Conservation (phyloP, 2,329 filamentous ascomycete species). For the Nothopassalora personata region DNA sequence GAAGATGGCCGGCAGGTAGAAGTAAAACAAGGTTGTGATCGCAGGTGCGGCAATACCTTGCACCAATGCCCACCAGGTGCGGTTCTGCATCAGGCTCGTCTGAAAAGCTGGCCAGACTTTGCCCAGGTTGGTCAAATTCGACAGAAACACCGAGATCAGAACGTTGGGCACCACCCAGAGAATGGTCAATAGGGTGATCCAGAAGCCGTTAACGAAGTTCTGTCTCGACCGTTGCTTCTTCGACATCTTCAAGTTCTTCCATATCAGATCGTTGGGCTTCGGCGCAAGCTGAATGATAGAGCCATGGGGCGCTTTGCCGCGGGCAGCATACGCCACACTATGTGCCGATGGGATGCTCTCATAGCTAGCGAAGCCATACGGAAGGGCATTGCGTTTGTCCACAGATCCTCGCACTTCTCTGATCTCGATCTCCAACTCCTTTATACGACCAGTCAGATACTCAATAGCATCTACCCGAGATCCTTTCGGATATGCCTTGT, state of each 20-base stretch:
- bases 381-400: slow-evolving; percentile 80
- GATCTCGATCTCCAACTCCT: slow-evolving; percentile 74
- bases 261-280: slow-evolving; percentile 86
- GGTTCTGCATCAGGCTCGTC: slow-evolving; percentile 56
- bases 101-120: slow-evolving; percentile 74
- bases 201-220: slow-evolving; percentile 73
- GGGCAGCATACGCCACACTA: slow-evolving; percentile 73
- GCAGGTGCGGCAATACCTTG: slow-evolving; percentile 90
- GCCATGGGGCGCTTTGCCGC: slow-evolving; percentile 74
- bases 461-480: slow-evolving; percentile 91
- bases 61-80: slow-evolving; percentile 72
- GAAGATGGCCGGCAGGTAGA: slow-evolving; percentile 85
- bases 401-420: slow-evolving; percentile 74
- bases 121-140: slow-evolving; percentile 77
- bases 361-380: slow-evolving; percentile 93
- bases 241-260: slow-evolving; percentile 80
- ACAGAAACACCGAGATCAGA: slow-evolving; percentile 86
- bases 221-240: slow-evolving; percentile 65
- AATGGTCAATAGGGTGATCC: slow-evolving; percentile 74
- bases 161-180: slow-evolving; percentile 90
- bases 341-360: slow-evolving; percentile 84
- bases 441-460: slow-evolving; percentile 81
- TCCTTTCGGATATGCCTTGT: slow-evolving; percentile 61
- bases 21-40: slow-evolving; percentile 79
- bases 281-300: slow-evolving; percentile 75